phyloP scores from a whole-genome alignment of 176 grass and related monocot genomes.

The Rhynchospora breviuscula region DNA sequence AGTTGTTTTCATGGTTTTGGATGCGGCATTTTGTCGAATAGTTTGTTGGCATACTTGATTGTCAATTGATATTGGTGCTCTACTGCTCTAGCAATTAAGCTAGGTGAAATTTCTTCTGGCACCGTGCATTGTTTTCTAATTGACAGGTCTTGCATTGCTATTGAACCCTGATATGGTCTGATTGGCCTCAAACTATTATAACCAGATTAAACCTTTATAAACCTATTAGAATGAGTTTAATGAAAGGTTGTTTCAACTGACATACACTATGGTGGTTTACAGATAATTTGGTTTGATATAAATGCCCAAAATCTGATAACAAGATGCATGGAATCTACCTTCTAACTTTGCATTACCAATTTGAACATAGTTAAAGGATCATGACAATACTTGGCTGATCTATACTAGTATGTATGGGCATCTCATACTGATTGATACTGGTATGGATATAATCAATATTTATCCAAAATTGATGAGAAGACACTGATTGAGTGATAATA shows the following conservation, averaged over 20 bases:
- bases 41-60: background rate
- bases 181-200: background rate
- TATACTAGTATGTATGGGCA: background rate
- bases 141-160: background rate
- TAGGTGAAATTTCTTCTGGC: background rate
- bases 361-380: background rate
- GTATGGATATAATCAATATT: background rate
- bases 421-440: background rate
- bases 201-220: background rate
- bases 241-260: background rate
- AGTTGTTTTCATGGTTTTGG: background rate
- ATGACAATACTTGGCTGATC: background rate
- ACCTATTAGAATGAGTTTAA: background rate
- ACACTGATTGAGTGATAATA: background rate
- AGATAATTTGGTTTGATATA: background rate
- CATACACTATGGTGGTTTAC: background rate
- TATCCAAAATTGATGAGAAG: background rate
- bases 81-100: too few species aligned
- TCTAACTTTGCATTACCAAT: background rate
- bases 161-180: background rate
- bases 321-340: background rate
- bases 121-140: background rate
- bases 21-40: slow-evolving; percentile 33
- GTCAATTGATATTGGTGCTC: background rate
- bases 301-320: background rate